Evolutionary conservation across 2,329 filamentous ascomycete genomes (phyloP).

Genomic region (Aspergillus floridensis): DNA sequence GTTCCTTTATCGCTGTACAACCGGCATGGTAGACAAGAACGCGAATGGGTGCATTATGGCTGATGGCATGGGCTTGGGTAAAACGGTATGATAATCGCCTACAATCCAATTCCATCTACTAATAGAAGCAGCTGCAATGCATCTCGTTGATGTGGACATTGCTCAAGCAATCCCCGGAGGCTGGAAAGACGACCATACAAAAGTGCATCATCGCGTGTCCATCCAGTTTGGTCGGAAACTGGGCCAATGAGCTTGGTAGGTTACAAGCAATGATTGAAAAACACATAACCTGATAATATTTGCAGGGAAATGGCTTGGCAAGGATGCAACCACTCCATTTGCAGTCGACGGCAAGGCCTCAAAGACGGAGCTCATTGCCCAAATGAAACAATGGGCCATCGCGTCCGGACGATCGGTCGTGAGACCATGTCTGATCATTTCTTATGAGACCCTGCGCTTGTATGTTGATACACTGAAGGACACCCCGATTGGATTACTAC

Average conservation of each 20-base stretch:
- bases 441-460: slow-evolving; percentile 89
- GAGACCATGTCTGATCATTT: slow-evolving; percentile 92
- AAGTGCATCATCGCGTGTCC: slow-evolving; percentile 97
- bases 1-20: slow-evolving; percentile 93
- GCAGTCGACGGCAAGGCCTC: slow-evolving; percentile 95
- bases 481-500: slow-evolving; percentile 83
- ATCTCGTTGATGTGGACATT: slow-evolving; percentile 96
- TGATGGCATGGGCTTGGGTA: slow-evolving; percentile 97
- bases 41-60: slow-evolving; percentile 99
- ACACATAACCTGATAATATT: slow-evolving; percentile 19
- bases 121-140: slow-evolving; percentile 67
- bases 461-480: slow-evolving; percentile 88
- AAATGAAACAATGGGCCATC: slow-evolving; percentile 93
- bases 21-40: slow-evolving; percentile 89
- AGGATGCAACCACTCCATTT: slow-evolving; percentile 87
- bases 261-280: background rate
- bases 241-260: slow-evolving; percentile 81
- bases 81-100: slow-evolving; percentile 57
- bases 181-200: slow-evolving; percentile 89
- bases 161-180: slow-evolving; percentile 90
- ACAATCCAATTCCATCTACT: slow-evolving; percentile 13
- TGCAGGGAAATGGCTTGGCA: slow-evolving; percentile 84
- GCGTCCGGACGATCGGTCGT: slow-evolving; percentile 85
- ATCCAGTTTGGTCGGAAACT: slow-evolving; percentile 93
- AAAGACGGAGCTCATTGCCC: slow-evolving; percentile 86